Evolutionary conservation across 805 yeast species (phyloP), one percentile per base, ranked within the genome.

Genomic region (Candida ovalis): DNA sequence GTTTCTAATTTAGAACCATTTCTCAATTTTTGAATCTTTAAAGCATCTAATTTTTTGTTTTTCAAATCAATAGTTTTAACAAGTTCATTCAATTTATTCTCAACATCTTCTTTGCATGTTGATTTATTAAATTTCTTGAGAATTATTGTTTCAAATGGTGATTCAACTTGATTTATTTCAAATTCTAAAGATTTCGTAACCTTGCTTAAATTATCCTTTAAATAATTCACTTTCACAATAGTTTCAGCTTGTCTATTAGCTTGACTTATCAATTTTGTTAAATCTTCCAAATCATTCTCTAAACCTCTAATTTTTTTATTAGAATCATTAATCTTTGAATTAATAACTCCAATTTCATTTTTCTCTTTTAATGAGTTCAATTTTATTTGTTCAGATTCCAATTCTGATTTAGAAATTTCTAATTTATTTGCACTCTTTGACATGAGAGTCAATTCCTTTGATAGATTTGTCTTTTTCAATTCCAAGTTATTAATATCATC

Each of bases 171-270:
- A 15, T 6, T 15, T 15, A 23, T n/a, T 24, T 39, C 41, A 23
- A 39, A 39, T 23, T 24, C 19, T 13, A 23, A 4, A 5, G 28
- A 24, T 23, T 39, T 39, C 8, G 1, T n/a, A 6, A n/a, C 18
- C 10, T 39, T 39, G 28, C 9, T 8, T 15, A 53, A 49, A 28
- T 50, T 44, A 21, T 47, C 40, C n/a, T 48, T 48, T 24, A 62
- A 38, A 39, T 57, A 57, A 0, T 74, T 69, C 3, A 81, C 57
- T 52, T 77, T 80, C 0, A 88, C 84, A 51, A 77, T 70, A 2
- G 74, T 56, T 43, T 82, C 90, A 0, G 86, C 71, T 57, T 80
- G 84, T 55, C 76, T 74, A 55, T 78, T 83, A 3, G 78, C 73
- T 15, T 69, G 65, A 4, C 77, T 59, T 13, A 87, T 69, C 19